Evolutionary conservation across 2,329 filamentous ascomycete species (phyloP).

Genomic region (Talaromyces albobiverticillius): DNA sequence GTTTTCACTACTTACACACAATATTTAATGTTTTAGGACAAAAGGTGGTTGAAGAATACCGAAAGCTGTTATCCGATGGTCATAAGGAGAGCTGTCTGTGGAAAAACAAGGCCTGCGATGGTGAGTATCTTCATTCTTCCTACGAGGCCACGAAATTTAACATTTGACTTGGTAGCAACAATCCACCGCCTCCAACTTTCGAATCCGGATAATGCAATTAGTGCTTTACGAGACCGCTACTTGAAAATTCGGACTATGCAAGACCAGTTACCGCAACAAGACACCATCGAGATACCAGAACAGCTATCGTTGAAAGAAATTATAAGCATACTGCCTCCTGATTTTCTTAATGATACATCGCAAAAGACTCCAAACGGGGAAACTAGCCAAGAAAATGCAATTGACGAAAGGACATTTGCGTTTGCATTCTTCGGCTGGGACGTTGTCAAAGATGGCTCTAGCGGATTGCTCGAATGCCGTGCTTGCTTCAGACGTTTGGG

Average conservation of each 20-base stretch:
- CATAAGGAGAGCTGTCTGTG: constrained; percentile 83
- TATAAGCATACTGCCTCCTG: constrained; percentile 27
- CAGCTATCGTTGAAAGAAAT: constrained; percentile 30
- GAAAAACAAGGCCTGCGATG: constrained; percentile 83
- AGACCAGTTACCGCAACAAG: constrained; percentile 33
- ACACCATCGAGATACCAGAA: constrained; percentile 30
- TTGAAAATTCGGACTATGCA: constrained; percentile 46
- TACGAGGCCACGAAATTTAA: neutral
- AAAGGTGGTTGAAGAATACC: constrained; percentile 73
- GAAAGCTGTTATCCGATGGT: constrained; percentile 66
- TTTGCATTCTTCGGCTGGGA: constrained; percentile 76
- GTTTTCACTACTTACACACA: neutral
- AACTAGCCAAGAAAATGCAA: constrained; percentile 18
- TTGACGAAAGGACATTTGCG: constrained; percentile 63
- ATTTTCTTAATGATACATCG: constrained; percentile 20
- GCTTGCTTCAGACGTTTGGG: constrained; percentile 86
- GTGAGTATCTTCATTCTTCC: constrained; percentile 42
- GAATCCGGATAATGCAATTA: constrained; percentile 58
- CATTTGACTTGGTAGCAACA: constrained; percentile 46
- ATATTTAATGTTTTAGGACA: constrained; percentile 46
- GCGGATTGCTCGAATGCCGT: constrained; percentile 72
- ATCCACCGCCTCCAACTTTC: constrained; percentile 66
- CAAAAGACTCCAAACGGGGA: neutral
- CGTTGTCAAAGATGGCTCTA: constrained; percentile 42
- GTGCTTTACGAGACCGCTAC: constrained; percentile 62